Base-by-base conservation (phyloP, 345 rosid species). In the Citrus hindsii region DNA sequence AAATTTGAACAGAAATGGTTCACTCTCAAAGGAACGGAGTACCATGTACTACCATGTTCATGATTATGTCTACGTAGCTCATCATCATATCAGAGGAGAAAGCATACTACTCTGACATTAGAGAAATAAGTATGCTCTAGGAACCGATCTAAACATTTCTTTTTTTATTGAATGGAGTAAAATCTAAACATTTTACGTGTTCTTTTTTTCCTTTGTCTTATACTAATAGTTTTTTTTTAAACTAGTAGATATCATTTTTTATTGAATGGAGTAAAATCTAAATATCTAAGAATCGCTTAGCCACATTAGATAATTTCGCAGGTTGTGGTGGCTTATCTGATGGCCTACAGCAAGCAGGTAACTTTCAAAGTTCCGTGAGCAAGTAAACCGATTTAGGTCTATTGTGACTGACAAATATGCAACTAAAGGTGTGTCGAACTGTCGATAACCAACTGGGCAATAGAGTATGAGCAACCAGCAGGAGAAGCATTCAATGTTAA, bases 321-420 rank as follows among this genome's bases (percentile, higher is more conserved):
- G 96, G 98, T 67, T 93, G 96, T 83, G 98, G 96, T 80, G 98
- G 96, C 37, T 82, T 93, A 77, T 89, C 98, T 37, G 88, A 89
- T 70, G 95, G 98, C 28, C 79, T 91, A 72, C 81, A 86, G 21
- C 79, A 71, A 66, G 85, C 98, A n/a, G 96, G 98, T 93, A 79
- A 79, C 42, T 64, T 55, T 18, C 22, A 53, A 53, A 53, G 2
- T 53, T 53, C 58, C 22, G 4, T 18, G 51, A 13, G 51, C 18
- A 18, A 53, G 22, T 18, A 19, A 53, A 53, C 58, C 62, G 4
- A 27, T 70, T 10, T 51, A 8, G 63, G 22, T 72, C 37, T 60
- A 32, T 46, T 30, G 24, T 63, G 65, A 55, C 10, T 76, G 53
- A 53, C 4, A 9, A 19, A 22, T 65, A n/a, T 37, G 3, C 28